Evolutionary conservation across 192 early-diverging fungal genomes (phyloP).

Genomic region (Coemansia sp.): DNA sequence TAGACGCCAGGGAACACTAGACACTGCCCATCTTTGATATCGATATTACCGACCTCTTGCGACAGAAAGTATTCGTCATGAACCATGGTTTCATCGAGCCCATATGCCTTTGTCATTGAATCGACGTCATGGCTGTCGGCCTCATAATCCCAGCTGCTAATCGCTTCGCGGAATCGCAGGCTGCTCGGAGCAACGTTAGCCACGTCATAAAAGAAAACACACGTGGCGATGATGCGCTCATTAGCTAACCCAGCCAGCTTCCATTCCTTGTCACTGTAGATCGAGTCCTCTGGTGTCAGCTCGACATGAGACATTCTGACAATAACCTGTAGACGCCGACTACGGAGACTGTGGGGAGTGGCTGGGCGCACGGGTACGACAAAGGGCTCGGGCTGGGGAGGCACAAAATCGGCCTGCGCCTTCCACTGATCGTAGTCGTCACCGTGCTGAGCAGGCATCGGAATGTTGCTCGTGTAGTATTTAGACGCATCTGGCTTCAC

Average conservation of each 20-base stretch:
- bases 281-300: slow-evolving; percentile 62
- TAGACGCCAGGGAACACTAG: slow-evolving; percentile 69
- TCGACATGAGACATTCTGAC: slow-evolving; percentile 67
- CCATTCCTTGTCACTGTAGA: slow-evolving; percentile 58
- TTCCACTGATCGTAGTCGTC: background rate
- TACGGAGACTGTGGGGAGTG: slow-evolving; percentile 27
- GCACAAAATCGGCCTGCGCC: slow-evolving; percentile 8
- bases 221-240: slow-evolving; percentile 70
- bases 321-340: slow-evolving; percentile 60
- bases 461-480: background rate
- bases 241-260: slow-evolving; percentile 68
- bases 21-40: slow-evolving; percentile 56
- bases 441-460: background rate
- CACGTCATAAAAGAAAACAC: slow-evolving; percentile 67
- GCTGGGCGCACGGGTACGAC: slow-evolving; percentile 15
- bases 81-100: slow-evolving; percentile 40
- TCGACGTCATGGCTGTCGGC: background rate
- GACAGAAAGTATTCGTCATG: background rate
- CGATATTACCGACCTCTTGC: slow-evolving; percentile 51
- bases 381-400: slow-evolving; percentile 42
- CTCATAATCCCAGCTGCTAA: background rate
- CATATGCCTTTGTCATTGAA: background rate
- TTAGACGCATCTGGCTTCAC: background rate
- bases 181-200: slow-evolving; percentile 63
- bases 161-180: slow-evolving; percentile 55